phyloP scores from a whole-genome alignment of 2,329 filamentous ascomycete genomes.

The Trichoderma brevicompactum region DNA sequence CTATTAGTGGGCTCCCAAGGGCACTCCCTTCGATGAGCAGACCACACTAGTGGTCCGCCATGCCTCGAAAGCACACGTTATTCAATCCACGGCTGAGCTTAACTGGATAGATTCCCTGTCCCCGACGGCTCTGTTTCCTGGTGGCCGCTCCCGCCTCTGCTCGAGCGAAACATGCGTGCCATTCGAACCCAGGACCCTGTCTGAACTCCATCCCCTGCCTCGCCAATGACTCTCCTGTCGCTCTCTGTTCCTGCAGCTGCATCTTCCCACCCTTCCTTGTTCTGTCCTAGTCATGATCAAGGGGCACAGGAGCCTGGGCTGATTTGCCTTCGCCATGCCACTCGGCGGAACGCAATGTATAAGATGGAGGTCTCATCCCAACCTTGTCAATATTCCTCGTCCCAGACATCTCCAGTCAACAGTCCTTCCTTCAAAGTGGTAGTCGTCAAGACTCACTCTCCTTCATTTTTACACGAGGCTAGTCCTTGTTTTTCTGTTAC shows the following conservation, averaged over 20 bases:
- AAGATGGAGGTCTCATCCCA: conserved; percentile 28
- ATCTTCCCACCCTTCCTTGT: conserved; percentile 23
- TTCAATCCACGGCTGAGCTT: conserved; percentile 25
- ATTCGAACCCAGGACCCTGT: conserved; percentile 15
- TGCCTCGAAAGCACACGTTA: conserved; percentile 29
- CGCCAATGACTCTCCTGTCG: conserved; percentile 27
- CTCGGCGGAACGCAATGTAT: conserved; percentile 24
- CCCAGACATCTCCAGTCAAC: conserved; percentile 28
- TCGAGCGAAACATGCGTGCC: conserved; percentile 29
- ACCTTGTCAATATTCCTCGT: conserved; percentile 17
- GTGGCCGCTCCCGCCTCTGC: conserved; percentile 12
- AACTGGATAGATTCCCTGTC: conserved; percentile 26
- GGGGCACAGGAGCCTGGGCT: neutral
- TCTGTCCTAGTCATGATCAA: conserved; percentile 25
- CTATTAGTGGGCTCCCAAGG: conserved; percentile 28
- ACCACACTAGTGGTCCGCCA: conserved; percentile 19
- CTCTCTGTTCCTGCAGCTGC: conserved; percentile 30
- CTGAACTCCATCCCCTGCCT: conserved; percentile 26
- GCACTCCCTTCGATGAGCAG: conserved; percentile 29
- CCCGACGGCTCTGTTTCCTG: conserved; percentile 1
- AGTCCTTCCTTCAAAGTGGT: conserved; percentile 33
- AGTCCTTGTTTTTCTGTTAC: conserved; percentile 42
- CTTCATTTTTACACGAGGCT: conserved; percentile 40
- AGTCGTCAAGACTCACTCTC: conserved; percentile 42
- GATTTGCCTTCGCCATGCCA: conserved; percentile 18